Base-by-base conservation (phyloP, 345 rosid species). In the Bretschneidera sinensis region DNA sequence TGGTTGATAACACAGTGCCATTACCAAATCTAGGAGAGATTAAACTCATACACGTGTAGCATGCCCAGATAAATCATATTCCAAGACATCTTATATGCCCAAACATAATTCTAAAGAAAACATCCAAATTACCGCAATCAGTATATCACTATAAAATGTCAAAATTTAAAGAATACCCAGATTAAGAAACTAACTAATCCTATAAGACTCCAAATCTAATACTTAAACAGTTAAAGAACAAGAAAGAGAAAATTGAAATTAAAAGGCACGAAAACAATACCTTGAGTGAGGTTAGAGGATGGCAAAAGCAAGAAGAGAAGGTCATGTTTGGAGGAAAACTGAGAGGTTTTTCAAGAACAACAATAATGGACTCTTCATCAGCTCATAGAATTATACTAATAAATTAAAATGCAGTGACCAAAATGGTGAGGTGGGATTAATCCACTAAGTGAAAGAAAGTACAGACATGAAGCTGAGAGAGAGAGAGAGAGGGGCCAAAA, bases 281-380 rank as follows among this genome's bases (percentile, higher is more conserved):
- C 84, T 76, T 78, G 69, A 61, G 24, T 8, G 77, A 57, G 65
- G 83, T 9, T 33, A 61, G 79, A 80, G 91, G 57, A 65, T 31
- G 58, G 62, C 59, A 71, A 31, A 81, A 55, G 81, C 77, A 69
- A 74, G 74, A 83, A 61, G 85, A 71, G 51, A 79, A 70, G 58
- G 78, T 73, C 97, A 91, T 91, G 64, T 33, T 60, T 57, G 78
- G 53, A 31, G 76, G 63, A 68, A 66, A 67, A 17, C 43, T 39
- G 63, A 60, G 35, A 43, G 23, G 51, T 52, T 59, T 77, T 68
- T 51, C 15, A 60, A 51, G 6, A 66, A 47, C 51, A 55, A 52
- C 50, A 24, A 51, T 14, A 64, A 57, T 64, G 70, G 71, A 22
- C 54, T 14, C 54, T 76, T 76, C 83, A 69, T 78, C 47, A 67